Evolutionary conservation across 352 stramenopile species (phyloP), one percentile per base, ranked within the genome.

Genomic region (Globisporangium echinulatum): DNA sequence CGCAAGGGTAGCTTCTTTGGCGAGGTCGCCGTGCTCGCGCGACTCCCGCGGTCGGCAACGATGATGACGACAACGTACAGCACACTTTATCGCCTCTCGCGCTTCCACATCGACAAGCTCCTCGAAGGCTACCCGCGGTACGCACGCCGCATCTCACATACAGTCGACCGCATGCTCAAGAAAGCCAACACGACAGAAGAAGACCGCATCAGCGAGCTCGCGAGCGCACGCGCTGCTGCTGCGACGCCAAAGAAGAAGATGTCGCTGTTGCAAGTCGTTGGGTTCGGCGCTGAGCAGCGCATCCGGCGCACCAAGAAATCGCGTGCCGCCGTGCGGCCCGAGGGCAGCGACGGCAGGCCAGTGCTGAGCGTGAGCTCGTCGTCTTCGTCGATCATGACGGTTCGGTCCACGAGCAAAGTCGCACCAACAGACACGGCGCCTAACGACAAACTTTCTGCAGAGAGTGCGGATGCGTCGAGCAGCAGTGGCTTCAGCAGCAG

Each of bases 1-100:
- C 69, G 80, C 9, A 88, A 90, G 56, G 76, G 73, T 0, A 79
- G 68, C 33, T 90, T 85, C 54, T 86, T 90, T 44, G 80, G 78
- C 7, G 80, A 88, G 47, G 68, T 90, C 8, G 77, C 80, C 0
- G 74, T 88, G 3, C 85, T 90, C 56, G 77, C 74, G n/a, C 69
- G 74, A 39, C 64, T 85, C 11, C 78, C 79, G n/a, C 70, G 80
- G 2, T 82, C 78, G 1, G 80, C 78, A 7, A 82, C 79, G 7
- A 81, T 87, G 55, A 61, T 87, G 25, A 82, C 79, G 1, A 72
- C 72, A 3, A 89, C 79, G 7, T 89, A 87, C 50, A 87, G 77
- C 58, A 87, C 75, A 3, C 63, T 89, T 10, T 89, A 86, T 61
- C 66, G 71, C 4, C 61, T 89, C 9, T 81, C 79, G 10, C 63